Base-by-base conservation (phyloP, 2,329 filamentous ascomycete species). In the Leptodontidium sp. region DNA sequence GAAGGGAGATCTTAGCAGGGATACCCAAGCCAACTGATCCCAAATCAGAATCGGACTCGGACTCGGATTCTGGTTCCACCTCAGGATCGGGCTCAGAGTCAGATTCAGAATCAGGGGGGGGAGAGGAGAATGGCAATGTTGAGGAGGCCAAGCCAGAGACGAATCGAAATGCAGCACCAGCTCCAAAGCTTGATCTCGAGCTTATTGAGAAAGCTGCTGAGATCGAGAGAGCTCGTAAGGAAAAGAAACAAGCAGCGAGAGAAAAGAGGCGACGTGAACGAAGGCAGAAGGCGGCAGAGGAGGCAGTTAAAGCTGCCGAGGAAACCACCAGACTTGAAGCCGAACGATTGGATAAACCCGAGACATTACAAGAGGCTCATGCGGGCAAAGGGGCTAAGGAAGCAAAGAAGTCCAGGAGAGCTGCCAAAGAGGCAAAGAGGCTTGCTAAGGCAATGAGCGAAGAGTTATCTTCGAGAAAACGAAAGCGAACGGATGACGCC, bases 1-100 rank as follows among this genome's bases (percentile, higher is more conserved):
- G 67, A 32, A 70, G 67, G 50, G 72, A 75, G 15, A 70, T 76
- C 5, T 55, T 75, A 58, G 71, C 67, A 17, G 64, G 66, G 58
- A 61, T 69, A n/a, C 58, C 63, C 17, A 65, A 69, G 38, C 61
- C 61, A n/a, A 40, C 53, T 8, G 59, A 70, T 21, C 53, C 59
- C 35, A 67, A 61, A 21, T 57, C 61, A 12, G 47, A 66, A 15
- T 50, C 63, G 3, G 58, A 53, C 29, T 65, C 67, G 32, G 58
- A 50, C 24, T 63, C 64, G 9, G 64, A 50, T 24, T 50, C 47
- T 21, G 21, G n/a, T 24, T 47, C 45, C 15, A 21, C 6, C n/a
- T 50, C 47, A 21, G 9, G 47, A 15, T 50, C 47, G 17, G 47
- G 67, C 52, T 67, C 61, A 17, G 68, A 70, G 43, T 71, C 65